phyloP scores from a whole-genome alignment of 768 basidiomycete genomes.

The Xerocomellus chrysenteron region DNA sequence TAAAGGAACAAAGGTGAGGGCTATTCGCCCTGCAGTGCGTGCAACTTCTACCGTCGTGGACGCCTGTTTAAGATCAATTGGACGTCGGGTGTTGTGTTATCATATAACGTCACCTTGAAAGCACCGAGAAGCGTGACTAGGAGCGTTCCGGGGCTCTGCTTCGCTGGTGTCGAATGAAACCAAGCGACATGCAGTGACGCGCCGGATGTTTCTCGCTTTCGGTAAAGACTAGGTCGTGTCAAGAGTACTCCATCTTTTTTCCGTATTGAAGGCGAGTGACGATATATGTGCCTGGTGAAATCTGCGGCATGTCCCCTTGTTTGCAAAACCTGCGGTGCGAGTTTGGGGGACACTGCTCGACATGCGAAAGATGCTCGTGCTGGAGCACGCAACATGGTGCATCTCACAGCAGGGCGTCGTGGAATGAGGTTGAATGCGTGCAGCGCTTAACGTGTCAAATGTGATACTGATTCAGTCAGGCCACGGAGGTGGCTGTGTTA shows the following conservation, averaged over 20 bases:
- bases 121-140: slow-evolving; percentile 58
- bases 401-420: slow-evolving; percentile 30
- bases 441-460: slow-evolving; percentile 1
- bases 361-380: slow-evolving; percentile 6
- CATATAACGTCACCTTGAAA: slow-evolving; percentile 50
- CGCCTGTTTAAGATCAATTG: slow-evolving; percentile 42
- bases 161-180: slow-evolving; percentile 44
- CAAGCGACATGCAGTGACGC: slow-evolving; percentile 8
- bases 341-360: neutral
- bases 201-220: slow-evolving; percentile 3
- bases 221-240: neutral
- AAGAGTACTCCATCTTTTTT: slow-evolving; percentile 8
- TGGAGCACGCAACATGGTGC: slow-evolving; percentile 52
- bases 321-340: neutral
- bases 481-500: slow-evolving; percentile 9
- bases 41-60: slow-evolving; percentile 73
- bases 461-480: neutral
- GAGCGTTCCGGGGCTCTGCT: slow-evolving; percentile 28
- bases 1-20: slow-evolving; percentile 72
- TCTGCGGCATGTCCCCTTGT: neutral
- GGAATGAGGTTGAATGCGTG: neutral
- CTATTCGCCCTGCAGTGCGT: slow-evolving; percentile 67
- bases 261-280: neutral
- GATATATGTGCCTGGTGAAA: neutral
- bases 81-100: neutral